phyloP scores from a whole-genome alignment of 2,329 filamentous ascomycete species.

The Monosporascus sp. region DNA sequence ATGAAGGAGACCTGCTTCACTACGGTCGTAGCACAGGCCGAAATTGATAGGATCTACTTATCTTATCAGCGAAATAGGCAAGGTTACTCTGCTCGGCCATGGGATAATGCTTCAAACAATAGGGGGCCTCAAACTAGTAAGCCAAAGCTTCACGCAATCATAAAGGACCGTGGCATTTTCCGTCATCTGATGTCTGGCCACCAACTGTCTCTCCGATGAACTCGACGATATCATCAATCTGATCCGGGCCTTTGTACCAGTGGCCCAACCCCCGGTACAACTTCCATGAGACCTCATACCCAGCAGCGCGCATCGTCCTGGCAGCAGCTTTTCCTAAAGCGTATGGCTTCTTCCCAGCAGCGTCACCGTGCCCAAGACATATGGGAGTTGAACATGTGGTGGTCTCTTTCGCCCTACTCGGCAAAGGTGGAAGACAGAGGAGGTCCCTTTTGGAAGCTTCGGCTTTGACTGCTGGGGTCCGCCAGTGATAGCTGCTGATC shows the following conservation, averaged over 20 bases:
- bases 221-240: slow-evolving; percentile 39
- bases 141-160: too few species aligned
- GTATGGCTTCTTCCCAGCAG: slow-evolving; percentile 33
- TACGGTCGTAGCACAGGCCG: too few species aligned
- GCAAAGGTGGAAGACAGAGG: slow-evolving; percentile 14
- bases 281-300: slow-evolving; percentile 32
- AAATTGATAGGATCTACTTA: too few species aligned
- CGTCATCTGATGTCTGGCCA: background rate
- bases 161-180: background rate
- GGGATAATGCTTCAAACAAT: too few species aligned
- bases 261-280: slow-evolving; percentile 36
- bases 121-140: too few species aligned
- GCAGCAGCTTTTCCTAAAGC: slow-evolving; percentile 27
- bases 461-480: slow-evolving; percentile 18
- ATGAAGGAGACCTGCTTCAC: too few species aligned
- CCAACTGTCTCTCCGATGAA: slow-evolving; percentile 22
- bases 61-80: too few species aligned
- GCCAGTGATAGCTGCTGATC: slow-evolving; percentile 3
- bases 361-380: slow-evolving; percentile 37
- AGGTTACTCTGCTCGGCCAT: too few species aligned
- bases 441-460: slow-evolving; percentile 28
- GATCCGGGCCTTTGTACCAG: slow-evolving; percentile 44
- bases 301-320: slow-evolving; percentile 24
- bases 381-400: slow-evolving; percentile 28
- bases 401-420: background rate